Conservation (phyloP, 495 filamentous ascomycete genomes). For the Neurospora hispaniola region DNA sequence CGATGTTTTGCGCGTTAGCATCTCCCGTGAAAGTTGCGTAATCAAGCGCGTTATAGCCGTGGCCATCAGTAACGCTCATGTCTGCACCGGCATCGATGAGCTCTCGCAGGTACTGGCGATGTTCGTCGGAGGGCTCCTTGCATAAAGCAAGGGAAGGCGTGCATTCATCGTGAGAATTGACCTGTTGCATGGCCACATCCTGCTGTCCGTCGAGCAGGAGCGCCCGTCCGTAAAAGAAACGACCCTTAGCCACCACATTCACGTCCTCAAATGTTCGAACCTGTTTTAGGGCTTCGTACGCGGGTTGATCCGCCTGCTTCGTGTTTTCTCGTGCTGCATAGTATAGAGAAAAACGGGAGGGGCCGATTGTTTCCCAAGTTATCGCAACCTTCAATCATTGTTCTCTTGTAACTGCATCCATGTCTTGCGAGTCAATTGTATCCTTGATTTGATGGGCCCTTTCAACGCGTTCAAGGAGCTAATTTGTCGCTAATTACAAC, state of each 20-base stretch:
- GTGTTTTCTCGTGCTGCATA: neutral
- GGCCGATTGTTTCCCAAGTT: constrained; percentile 9
- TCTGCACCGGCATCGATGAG: no score
- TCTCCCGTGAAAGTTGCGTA: no score
- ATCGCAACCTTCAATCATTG: neutral
- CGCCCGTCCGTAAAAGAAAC: constrained; percentile 9
- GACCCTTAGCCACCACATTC: neutral
- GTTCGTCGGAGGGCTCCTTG: no score
- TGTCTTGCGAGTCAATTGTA: neutral
- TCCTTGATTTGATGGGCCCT: neutral
- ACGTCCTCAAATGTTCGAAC: neutral
- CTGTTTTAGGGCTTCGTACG: neutral
- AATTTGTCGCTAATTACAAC: neutral
- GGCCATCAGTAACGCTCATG: no score
- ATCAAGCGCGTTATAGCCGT: no score
- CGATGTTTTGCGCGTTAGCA: no score
- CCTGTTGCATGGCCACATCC: no score
- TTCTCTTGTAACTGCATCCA: neutral
- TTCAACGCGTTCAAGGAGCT: constrained; percentile 5
- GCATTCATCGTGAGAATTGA: no score
- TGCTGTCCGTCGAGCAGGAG: neutral
- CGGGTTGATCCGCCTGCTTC: neutral
- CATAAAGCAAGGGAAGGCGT: no score
- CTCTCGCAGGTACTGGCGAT: no score
- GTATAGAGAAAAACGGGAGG: constrained; percentile 14